A percentile compares a stretch with the other conserved stretches of the same genome.
Evolutionary conservation across 495 filamentous ascomycete species (phyloP).

Genomic region (Penicillium verhagenii): DNA sequence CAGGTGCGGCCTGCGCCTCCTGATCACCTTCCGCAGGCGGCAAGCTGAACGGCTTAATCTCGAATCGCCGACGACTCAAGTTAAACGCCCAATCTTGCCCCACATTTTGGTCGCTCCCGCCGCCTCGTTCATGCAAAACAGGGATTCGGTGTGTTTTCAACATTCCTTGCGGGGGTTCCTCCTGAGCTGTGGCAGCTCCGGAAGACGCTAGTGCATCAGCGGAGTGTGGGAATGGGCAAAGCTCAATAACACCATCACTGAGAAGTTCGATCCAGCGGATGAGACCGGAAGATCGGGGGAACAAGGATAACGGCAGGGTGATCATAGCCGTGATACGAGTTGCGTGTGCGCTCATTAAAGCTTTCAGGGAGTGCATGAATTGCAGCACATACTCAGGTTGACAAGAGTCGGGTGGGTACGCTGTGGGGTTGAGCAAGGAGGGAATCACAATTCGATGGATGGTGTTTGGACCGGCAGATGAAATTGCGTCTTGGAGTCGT

Average conservation of each 20-base stretch:
- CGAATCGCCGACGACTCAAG: conserved; percentile 76
- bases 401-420: conserved; percentile 68
- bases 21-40: conserved; percentile 83
- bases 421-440: conserved; percentile 74
- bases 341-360: conserved; percentile 66
- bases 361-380: conserved; percentile 78
- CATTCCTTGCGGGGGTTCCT: conserved; percentile 84
- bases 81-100: conserved; percentile 89
- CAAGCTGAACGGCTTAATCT: conserved; percentile 84
- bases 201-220: conserved; percentile 55
- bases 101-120: conserved; percentile 64
- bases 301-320: conserved; percentile 76
- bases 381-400: conserved; percentile 71
- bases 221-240: conserved; percentile 78
- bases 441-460: conserved; percentile 86
- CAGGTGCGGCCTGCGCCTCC: conserved; percentile 60
- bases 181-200: conserved; percentile 51
- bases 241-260: conserved; percentile 81
- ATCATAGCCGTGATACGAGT: conserved; percentile 69
- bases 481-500: conserved; percentile 57
- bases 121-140: conserved; percentile 82
- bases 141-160: conserved; percentile 79
- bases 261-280: conserved; percentile 87
- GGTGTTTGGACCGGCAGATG: conserved; percentile 52
- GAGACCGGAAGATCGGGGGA: conserved; percentile 73